Percentiles rank a stretch among this genome's conserved stretches.
These are phyloP conservation scores for Rosellinia necatrix DNA, from an alignment of 2,329 filamentous ascomycete species.

Conservation along the genomic window DNA sequence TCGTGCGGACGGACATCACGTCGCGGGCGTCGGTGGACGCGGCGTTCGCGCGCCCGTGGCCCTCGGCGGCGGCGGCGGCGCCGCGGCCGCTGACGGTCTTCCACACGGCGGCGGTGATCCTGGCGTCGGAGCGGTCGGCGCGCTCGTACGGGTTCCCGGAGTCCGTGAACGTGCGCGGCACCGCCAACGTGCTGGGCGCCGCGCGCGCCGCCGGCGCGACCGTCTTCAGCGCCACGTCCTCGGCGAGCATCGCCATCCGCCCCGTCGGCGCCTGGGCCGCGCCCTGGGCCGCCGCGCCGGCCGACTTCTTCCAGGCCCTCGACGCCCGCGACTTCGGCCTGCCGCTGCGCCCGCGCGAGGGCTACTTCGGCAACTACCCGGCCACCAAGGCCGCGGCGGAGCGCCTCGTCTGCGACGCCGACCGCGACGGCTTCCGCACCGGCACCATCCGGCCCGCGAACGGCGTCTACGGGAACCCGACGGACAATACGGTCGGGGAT, in stretches of 20 bases:
- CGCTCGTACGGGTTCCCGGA: conserved; percentile 51
- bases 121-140: conserved; percentile 53
- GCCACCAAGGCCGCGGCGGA: conserved; percentile 57
- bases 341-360: conserved; percentile 45
- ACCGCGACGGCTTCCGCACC: conserved; percentile 48
- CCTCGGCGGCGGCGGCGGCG: conserved; percentile 38
- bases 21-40: conserved; percentile 48
- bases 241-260: conserved; percentile 50
- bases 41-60: conserved; percentile 56
- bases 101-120: conserved; percentile 60
- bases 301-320: conserved; percentile 50
- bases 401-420: conserved; percentile 50
- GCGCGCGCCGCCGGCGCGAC: conserved; percentile 52
- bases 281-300: conserved; percentile 47
- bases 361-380: conserved; percentile 57
- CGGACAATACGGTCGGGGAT: conserved; percentile 50
- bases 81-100: conserved; percentile 58
- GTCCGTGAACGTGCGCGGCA: conserved; percentile 56
- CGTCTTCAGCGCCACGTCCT: conserved; percentile 59
- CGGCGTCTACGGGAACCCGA: conserved; percentile 57
- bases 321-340: conserved; percentile 50
- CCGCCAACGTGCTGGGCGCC: conserved; percentile 53
- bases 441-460: conserved; percentile 58
- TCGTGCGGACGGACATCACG: conserved; percentile 55
- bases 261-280: conserved; percentile 40